A percentile compares a stretch with the other conserved stretches of the same genome.
Conservation (phyloP, 345 rosid species). For the Brassica cretica region DNA sequence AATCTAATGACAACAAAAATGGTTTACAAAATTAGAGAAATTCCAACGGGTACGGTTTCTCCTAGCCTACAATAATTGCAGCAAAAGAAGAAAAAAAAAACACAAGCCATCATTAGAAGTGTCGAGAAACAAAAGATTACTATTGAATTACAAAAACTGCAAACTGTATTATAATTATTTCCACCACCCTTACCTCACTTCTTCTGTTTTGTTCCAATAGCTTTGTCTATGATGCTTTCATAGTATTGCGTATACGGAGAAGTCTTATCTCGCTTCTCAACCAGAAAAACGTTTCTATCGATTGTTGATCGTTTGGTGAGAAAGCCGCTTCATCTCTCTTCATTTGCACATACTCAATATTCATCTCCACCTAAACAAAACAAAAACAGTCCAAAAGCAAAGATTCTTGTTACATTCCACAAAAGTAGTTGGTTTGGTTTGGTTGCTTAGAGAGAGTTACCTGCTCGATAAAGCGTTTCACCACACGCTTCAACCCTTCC, state of each 20-base stretch:
- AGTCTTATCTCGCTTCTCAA: constrained; percentile 51
- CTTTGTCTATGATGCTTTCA: constrained; percentile 60
- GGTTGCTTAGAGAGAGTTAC: constrained; percentile 32
- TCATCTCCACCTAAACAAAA: constrained; percentile 64
- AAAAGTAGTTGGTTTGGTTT: background rate
- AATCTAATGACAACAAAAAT: background rate
- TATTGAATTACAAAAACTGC: background rate
- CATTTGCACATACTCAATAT: constrained; percentile 66
- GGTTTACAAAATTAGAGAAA: constrained; percentile 1
- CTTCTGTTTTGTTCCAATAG: constrained; percentile 32
- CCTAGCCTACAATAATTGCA: background rate
- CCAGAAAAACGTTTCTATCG: constrained; percentile 76
- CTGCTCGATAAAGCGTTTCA: constrained; percentile 79
- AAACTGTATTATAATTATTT: background rate
- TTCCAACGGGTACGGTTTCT: background rate
- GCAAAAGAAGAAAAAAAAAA: background rate
- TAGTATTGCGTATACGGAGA: constrained; percentile 66
- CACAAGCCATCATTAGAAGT: background rate
- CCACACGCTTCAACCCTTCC: constrained; percentile 59
- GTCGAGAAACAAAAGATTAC: background rate
- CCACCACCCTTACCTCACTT: constrained; percentile 18
- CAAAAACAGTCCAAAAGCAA: constrained; percentile 1
- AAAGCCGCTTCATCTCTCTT: constrained; percentile 82
- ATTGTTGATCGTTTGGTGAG: constrained; percentile 81
- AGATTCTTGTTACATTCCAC: background rate